Percentiles rank a stretch among this genome's conserved stretches.
Conservation (phyloP, 108 stramenopile genomes). For the Cyclostephanos tholiformis region DNA sequence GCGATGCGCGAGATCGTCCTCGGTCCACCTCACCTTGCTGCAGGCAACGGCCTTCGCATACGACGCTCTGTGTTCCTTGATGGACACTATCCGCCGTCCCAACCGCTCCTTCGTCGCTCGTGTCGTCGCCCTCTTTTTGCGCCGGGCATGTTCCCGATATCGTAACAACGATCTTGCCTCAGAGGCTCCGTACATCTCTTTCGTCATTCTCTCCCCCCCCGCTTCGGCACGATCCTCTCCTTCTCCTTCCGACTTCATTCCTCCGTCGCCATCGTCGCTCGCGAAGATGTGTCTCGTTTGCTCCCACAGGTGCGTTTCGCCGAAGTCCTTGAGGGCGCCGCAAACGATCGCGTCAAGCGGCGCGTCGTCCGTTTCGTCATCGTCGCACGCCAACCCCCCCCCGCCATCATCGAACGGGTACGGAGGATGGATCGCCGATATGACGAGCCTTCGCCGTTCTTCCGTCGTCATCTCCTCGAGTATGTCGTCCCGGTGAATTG, state of each 20-base stretch:
- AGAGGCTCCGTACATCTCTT: conserved; percentile 14
- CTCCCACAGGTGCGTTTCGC: conserved; percentile 43
- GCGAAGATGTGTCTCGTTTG: conserved; percentile 26
- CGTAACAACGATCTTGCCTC: conserved; percentile 11
- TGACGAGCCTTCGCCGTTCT: conserved; percentile 30
- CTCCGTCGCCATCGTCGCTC: background rate
- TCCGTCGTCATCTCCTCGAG: conserved; percentile 17
- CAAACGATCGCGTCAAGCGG: conserved; percentile 21
- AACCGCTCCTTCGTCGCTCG: conserved; percentile 29
- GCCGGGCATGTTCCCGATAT: conserved; percentile 8
- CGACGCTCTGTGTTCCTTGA: conserved; percentile 15
- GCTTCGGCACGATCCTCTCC: background rate
- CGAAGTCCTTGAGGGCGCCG: conserved; percentile 37
- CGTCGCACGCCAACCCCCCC: background rate
- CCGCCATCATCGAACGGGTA: conserved; percentile 12
- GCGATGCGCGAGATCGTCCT: background rate
- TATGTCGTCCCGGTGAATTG: conserved; percentile 25
- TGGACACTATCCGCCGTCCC: conserved; percentile 29
- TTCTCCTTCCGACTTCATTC: background rate
- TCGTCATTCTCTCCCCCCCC: background rate
- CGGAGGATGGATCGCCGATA: conserved; percentile 30
- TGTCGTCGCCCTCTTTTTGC: conserved; percentile 22
- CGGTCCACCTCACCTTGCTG: conserved; percentile 36
- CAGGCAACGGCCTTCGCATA: background rate
- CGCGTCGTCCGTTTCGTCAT: background rate